Evolutionary conservation across 2,329 filamentous ascomycete species (phyloP), one percentile per base, ranked within the genome.

Genomic region (Arthrobotrys megalospora): DNA sequence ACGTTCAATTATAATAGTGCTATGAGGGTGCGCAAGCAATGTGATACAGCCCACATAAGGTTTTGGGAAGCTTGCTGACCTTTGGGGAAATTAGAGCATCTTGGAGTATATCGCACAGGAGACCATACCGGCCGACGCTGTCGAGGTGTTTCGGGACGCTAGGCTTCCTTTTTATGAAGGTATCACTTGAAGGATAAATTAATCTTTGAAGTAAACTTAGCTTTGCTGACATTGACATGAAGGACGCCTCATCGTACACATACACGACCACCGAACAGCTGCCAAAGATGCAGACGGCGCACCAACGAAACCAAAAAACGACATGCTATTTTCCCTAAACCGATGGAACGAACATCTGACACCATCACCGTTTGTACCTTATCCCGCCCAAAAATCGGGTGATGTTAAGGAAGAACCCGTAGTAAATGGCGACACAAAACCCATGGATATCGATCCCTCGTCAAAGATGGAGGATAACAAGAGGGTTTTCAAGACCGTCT

Each of bases 1-100:
- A 95, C 92, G 83, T 97, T 97, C 82, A 88, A 90, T 4, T 98
- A 98, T 85, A 93, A 93, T 82, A 97, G 94, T 19, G 94, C 96
- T 24, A 97, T 98, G 94, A 90, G 89, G 81, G 81, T 82, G 77
- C 58, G 79, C 64, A n/a, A 71, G 47, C 34, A 50, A 64, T n/a
- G 43, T 72, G 19, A 41, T 28, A 28, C 21, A 8, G 36, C 11
- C 6, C 12, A 19, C 11, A 7, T 28, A 1, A 19, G 21, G 36
- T 41, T 43, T 41, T 10, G 32, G 12, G 5, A 53, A 43, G 36
- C 36, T 60, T 60, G 55, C 55, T 60, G 19, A 60, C 55, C 43
- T 43, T 14, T 28, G 5, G 5, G 19, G 55, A 41, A 14, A 43
- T 8, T 71, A 82, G 81, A 79, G 76, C 55, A 87, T 93, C 62